phyloP scores from a whole-genome alignment of 2,329 filamentous ascomycete species.

The Fusarium chaquense region DNA sequence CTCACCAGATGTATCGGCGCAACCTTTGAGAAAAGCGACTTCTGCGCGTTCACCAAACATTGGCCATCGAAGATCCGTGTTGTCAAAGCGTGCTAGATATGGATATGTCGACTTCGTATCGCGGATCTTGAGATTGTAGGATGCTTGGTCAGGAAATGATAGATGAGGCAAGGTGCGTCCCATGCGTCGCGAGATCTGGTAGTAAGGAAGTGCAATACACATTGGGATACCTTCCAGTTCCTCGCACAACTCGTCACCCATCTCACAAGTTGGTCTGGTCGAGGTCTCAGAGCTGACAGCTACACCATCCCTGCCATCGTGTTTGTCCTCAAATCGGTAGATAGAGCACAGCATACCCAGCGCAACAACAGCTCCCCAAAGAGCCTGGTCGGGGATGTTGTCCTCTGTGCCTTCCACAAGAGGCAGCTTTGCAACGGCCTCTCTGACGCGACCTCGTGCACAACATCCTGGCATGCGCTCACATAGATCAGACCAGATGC shows the following conservation, averaged over 20 bases:
- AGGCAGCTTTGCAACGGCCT: slow-evolving; percentile 62
- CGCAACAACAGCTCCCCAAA: slow-evolving; percentile 66
- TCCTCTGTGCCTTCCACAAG: slow-evolving; percentile 63
- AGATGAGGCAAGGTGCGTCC: slow-evolving; percentile 65
- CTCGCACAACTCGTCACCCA: slow-evolving; percentile 64
- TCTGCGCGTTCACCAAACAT: slow-evolving; percentile 66
- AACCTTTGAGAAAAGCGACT: slow-evolving; percentile 64
- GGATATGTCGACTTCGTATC: slow-evolving; percentile 62
- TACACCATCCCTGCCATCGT: slow-evolving; percentile 65
- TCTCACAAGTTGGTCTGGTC: slow-evolving; percentile 54
- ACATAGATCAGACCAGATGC: slow-evolving; percentile 67
- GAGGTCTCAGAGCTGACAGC: slow-evolving; percentile 47
- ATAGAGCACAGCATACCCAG: slow-evolving; percentile 66
- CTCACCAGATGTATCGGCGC: slow-evolving; percentile 57
- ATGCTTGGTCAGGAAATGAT: slow-evolving; percentile 65
- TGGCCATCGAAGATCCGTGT: slow-evolving; percentile 66
- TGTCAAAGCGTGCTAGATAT: slow-evolving; percentile 65
- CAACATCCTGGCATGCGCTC: slow-evolving; percentile 66
- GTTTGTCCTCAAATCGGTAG: slow-evolving; percentile 64
- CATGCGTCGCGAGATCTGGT: slow-evolving; percentile 63
- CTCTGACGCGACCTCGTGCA: slow-evolving; percentile 62
- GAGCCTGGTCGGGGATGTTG: slow-evolving; percentile 62
- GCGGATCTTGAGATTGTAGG: slow-evolving; percentile 64
- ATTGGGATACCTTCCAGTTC: slow-evolving; percentile 63
- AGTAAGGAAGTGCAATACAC: slow-evolving; percentile 63